Evolutionary conservation across 1,139 yeast genomes (phyloP).

Genomic region (Blastobotrys buckinghamii): DNA sequence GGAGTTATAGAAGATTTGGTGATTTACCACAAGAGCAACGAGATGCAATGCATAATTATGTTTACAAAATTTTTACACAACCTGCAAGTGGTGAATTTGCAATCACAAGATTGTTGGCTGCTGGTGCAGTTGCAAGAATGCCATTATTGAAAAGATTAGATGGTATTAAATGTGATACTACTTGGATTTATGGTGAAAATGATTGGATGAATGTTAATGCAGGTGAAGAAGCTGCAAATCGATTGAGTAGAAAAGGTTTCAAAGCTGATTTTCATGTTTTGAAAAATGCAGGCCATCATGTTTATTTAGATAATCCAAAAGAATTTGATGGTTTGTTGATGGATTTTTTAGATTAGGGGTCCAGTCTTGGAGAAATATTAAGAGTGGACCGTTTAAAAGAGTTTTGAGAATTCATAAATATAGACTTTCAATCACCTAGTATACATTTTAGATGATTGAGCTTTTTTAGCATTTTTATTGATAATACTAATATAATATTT

Average conservation of each 20-base stretch:
- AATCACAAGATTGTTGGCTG: conserved; percentile 55
- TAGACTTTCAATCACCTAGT: too few species aligned
- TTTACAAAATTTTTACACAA: conserved; percentile 52
- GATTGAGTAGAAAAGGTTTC: conserved; percentile 17
- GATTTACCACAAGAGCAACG: conserved; percentile 24
- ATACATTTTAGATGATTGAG: too few species aligned
- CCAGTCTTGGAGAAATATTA: background rate
- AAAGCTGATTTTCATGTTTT: conserved; percentile 42
- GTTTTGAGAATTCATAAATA: too few species aligned
- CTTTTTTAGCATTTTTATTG: too few species aligned
- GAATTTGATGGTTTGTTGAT: conserved; percentile 50
- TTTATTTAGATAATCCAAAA: conserved; percentile 65
- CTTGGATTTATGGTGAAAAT: conserved; percentile 69
- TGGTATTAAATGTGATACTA: conserved; percentile 27
- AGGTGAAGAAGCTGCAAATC: conserved; percentile 48
- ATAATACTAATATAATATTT: too few species aligned
- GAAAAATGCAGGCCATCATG: conserved; percentile 65
- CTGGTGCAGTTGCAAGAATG: conserved; percentile 64
- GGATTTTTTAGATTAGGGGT: conserved; percentile 30
- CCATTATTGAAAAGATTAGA: conserved; percentile 62
- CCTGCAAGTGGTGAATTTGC: conserved; percentile 62
- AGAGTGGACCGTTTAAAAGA: too few species aligned
- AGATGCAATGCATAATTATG: conserved; percentile 44
- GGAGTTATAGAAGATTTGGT: conserved; percentile 35
- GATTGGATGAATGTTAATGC: conserved; percentile 86